Conservation (phyloP, 2,329 filamentous ascomycete species). For the Paradendryphiella salina region DNA sequence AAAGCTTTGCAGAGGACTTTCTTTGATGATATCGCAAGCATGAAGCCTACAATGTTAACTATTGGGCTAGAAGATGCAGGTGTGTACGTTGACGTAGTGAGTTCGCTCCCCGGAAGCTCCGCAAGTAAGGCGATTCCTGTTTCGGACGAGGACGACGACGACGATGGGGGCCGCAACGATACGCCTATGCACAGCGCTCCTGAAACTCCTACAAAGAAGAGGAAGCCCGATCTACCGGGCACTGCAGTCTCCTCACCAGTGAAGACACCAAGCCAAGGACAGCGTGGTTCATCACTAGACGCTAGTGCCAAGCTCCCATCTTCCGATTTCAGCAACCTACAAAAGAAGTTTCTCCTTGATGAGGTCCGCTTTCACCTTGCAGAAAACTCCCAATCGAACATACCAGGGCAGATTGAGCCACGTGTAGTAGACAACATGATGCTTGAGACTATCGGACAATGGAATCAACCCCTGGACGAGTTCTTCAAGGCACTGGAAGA, state of each 20-base stretch:
- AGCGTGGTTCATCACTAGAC: neutral
- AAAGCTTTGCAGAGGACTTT: slow-evolving; percentile 56
- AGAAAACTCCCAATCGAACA: slow-evolving; percentile 29
- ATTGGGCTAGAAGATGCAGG: slow-evolving; percentile 17
- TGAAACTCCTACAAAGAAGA: slow-evolving; percentile 39
- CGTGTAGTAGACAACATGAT: slow-evolving; percentile 7
- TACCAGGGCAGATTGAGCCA: slow-evolving; percentile 38
- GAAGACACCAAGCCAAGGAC: neutral
- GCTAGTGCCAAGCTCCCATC: no score
- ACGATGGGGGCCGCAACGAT: neutral
- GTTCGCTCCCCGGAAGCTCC: slow-evolving; percentile 12
- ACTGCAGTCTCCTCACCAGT: slow-evolving; percentile 5
- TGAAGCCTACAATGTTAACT: slow-evolving; percentile 34
- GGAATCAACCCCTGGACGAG: slow-evolving; percentile 29
- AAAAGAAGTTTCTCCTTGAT: slow-evolving; percentile 35
- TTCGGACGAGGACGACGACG: slow-evolving; percentile 19
- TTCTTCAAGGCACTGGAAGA: slow-evolving; percentile 34
- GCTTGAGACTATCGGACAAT: slow-evolving; percentile 32
- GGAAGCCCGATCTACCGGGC: slow-evolving; percentile 22
- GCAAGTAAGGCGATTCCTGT: slow-evolving; percentile 18
- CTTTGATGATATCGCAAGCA: slow-evolving; percentile 44
- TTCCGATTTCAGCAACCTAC: slow-evolving; percentile 5
- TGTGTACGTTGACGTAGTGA: slow-evolving; percentile 10
- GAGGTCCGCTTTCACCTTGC: slow-evolving; percentile 32
- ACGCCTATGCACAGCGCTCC: neutral